Evolutionary conservation across 495 filamentous ascomycete species (phyloP).

Genomic region (Penicillium parvum): DNA sequence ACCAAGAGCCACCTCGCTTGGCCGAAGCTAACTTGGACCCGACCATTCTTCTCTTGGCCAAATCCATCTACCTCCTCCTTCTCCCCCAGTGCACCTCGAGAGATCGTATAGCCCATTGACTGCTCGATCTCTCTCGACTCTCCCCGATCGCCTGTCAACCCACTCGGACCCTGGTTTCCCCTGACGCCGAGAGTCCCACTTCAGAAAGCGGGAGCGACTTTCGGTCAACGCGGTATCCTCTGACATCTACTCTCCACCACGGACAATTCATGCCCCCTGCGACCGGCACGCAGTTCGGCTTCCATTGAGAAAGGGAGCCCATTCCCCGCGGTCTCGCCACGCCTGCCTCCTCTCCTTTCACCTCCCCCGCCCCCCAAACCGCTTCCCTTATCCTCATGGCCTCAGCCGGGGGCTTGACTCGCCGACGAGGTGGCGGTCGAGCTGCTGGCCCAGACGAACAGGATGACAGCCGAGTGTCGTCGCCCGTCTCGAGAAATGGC

Average conservation of each 20-base stretch:
- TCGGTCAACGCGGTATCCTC: conserved; percentile 27
- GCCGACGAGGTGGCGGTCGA: conserved; percentile 68
- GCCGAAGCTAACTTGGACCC: conserved; percentile 18
- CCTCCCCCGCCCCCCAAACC: conserved; percentile 13
- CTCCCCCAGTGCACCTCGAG: neutral
- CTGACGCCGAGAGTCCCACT: conserved; percentile 32
- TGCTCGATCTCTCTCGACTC: neutral
- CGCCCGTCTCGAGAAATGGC: conserved; percentile 57
- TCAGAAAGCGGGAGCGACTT: conserved; percentile 23
- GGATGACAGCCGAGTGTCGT: conserved; percentile 65
- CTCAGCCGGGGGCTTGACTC: conserved; percentile 67
- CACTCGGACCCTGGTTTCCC: conserved; percentile 29
- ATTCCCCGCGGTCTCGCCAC: conserved; percentile 2
- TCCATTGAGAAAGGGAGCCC: conserved; percentile 2
- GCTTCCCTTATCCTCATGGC: conserved; percentile 47
- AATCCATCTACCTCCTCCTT: neutral
- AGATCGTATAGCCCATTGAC: conserved; percentile 1
- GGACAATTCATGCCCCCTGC: conserved; percentile 22
- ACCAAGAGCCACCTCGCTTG: conserved; percentile 18
- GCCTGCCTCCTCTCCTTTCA: conserved; percentile 7
- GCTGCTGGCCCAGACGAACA: conserved; percentile 51
- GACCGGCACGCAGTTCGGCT: conserved; percentile 28
- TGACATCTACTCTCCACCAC: conserved; percentile 15
- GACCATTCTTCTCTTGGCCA: conserved; percentile 9
- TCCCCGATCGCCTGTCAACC: conserved; percentile 4